Evolutionary conservation across 129 eudicot genomes (phyloP).

Genomic region (Scalesia atractyloides): DNA sequence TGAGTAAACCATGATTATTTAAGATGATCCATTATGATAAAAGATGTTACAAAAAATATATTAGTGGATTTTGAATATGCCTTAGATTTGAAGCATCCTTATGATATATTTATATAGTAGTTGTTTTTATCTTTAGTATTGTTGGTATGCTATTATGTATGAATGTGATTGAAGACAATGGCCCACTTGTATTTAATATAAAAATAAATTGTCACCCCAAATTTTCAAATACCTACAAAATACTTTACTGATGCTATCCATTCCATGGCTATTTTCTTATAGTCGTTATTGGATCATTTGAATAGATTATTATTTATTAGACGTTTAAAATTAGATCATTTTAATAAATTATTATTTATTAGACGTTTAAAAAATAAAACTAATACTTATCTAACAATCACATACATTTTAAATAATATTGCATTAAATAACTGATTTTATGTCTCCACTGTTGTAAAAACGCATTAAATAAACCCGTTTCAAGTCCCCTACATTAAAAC

Average conservation of each 20-base stretch:
- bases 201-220: slow-evolving; percentile 1
- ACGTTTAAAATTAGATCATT: too few species aligned
- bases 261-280: not conserved
- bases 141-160: slow-evolving; percentile 32
- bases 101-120: slow-evolving; percentile 12
- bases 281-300: not conserved
- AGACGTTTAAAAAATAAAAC: too few species aligned
- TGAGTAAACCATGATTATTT: not conserved
- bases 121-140: slow-evolving; percentile 33
- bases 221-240: slow-evolving; percentile 26
- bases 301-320: too few species aligned
- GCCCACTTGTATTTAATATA: slow-evolving; percentile 24
- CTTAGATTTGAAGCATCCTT: slow-evolving; percentile 18
- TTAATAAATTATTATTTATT: too few species aligned
- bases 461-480: too few species aligned
- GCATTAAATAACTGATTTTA: too few species aligned
- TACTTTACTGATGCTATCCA: not conserved
- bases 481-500: too few species aligned
- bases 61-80: slow-evolving; percentile 2
- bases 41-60: not conserved
- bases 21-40: not conserved
- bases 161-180: slow-evolving; percentile 34
- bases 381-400: too few species aligned
- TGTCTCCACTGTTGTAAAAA: too few species aligned
- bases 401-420: too few species aligned